Evolutionary conservation across 192 early-diverging fungal species (phyloP), one percentile per base, ranked within the genome.

Genomic region (Linnemannia exigua): DNA sequence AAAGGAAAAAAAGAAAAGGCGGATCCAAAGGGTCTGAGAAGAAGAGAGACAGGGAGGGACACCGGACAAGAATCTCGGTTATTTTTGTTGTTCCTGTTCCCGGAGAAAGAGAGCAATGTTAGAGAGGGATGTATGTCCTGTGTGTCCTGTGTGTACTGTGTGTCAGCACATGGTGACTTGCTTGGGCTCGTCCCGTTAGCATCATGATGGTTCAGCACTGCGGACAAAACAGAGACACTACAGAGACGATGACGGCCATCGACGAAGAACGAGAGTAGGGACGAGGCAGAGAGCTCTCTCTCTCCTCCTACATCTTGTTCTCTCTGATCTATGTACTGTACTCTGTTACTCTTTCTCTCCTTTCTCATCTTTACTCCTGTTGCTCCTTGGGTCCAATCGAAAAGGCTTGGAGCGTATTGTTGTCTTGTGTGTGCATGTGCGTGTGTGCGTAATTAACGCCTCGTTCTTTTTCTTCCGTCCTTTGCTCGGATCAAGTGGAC

Each of bases 61-160:
- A 33, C 58, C n/a, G n/a, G 31, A 63, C 31, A 31, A 28, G 58
- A 63, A 63, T 63, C n/a, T 63, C 58, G 58, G 58, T 63, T 63
- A 63, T 63, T 63, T 63, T 63, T 63, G 58, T 63, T 63, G 58
- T 63, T 31, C 58, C 58, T 28, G 25, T n/a, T 11, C 58, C 58
- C 58, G 58, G 58, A 33, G 28, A 25, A 11, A 0, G 28, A 63
- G 58, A 20, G 25, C 52, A n/a, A 54, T 25, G 7, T 25, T 8
- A 12, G 48, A 17, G 14, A 50, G 48, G 58, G 22, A 14, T 61
- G n/a, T 31, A 61, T 31, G 54, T 63, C 22, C 8, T 63, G 22
- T 63, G 14, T 3, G 11, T 33, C 12, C n/a, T n/a, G n/a, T 2
- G 58, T 31, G 58, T 31, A 25, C n/a, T n/a, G n/a, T 63, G 28